phyloP scores from a whole-genome alignment of 768 basidiomycete species.

The Bullera alba region DNA sequence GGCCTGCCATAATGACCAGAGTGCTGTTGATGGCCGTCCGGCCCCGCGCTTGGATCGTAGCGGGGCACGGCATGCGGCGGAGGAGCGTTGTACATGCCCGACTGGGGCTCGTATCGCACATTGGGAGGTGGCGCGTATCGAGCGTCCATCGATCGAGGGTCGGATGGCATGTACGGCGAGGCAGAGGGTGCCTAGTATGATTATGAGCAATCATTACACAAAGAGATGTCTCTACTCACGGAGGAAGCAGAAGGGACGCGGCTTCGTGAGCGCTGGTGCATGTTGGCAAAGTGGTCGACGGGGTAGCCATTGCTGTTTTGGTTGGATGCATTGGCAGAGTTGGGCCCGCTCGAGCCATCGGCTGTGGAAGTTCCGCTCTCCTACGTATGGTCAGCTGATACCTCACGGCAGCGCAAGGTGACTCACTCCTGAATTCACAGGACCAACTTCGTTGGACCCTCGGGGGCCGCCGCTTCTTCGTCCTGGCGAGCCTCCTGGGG shows the following conservation, averaged over 20 bases:
- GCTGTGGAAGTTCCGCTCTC: not conserved
- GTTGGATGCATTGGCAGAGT: not conserved
- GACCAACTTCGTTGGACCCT: not conserved
- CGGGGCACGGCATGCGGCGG: slow-evolving; percentile 18
- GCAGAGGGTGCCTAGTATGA: slow-evolving; percentile 20
- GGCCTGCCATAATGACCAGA: slow-evolving; percentile 8
- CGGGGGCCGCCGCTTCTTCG: not conserved
- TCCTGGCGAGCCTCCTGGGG: not conserved
- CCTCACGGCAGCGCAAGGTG: not conserved
- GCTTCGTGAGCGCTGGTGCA: slow-evolving; percentile 8
- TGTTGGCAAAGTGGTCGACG: not conserved
- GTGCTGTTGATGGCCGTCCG: slow-evolving; percentile 8
- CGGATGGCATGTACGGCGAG: slow-evolving; percentile 24
- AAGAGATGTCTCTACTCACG: slow-evolving; percentile 6
- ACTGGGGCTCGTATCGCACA: slow-evolving; percentile 16
- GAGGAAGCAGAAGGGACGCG: slow-evolving; percentile 26
- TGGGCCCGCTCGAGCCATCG: not conserved
- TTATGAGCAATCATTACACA: not conserved
- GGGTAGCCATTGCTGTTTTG: not conserved
- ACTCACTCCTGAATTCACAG: not conserved
- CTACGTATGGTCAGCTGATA: not conserved
- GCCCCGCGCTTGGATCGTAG: too few species aligned
- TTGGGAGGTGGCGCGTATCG: not conserved
- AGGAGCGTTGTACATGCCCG: slow-evolving; percentile 13
- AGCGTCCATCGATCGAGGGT: slow-evolving; percentile 6